A percentile compares a stretch with the other conserved stretches of the same genome.
Evolutionary conservation across 345 rosid species (phyloP).

Genomic region (Brassica napus): DNA sequence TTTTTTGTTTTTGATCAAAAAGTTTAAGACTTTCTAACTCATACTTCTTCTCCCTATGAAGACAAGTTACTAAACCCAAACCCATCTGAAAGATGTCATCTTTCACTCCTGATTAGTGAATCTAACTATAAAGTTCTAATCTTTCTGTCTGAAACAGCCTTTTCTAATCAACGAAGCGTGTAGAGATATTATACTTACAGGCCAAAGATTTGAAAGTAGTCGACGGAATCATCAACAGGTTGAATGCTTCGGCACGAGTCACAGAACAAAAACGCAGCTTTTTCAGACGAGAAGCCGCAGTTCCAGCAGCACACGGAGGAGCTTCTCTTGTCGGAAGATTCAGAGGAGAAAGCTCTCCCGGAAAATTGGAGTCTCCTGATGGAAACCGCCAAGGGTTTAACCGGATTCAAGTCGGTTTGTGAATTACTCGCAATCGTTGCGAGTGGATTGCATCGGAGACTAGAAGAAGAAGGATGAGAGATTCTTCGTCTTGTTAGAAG

Average conservation of each 20-base stretch:
- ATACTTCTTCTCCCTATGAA: neutral
- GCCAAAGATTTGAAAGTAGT: constrained; percentile 81
- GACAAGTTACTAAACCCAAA: constrained; percentile 13
- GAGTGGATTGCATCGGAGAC: constrained; percentile 16
- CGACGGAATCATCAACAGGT: constrained; percentile 70
- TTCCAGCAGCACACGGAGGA: constrained; percentile 75
- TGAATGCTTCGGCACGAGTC: constrained; percentile 70
- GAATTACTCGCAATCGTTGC: constrained; percentile 14
- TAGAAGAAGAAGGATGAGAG: constrained; percentile 23
- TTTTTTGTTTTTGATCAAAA: too few relatives aligned
- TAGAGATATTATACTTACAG: constrained; percentile 50
- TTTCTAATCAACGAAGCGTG: neutral
- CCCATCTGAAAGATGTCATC: constrained; percentile 15
- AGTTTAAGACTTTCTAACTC: neutral
- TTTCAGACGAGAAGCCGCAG: constrained; percentile 47
- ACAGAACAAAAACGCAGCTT: constrained; percentile 64
- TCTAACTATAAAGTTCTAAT: constrained; percentile 6
- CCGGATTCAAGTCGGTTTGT: constrained; percentile 16
- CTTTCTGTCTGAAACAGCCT: neutral
- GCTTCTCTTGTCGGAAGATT: constrained; percentile 23
- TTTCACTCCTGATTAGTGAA: neutral
- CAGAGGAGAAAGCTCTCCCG: constrained; percentile 45
- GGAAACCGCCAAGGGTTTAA: neutral
- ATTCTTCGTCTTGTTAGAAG: constrained; percentile 32
- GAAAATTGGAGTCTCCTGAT: constrained; percentile 23